Conservation (phyloP, 208 protist species). For the Trypanosoma congolense region DNA sequence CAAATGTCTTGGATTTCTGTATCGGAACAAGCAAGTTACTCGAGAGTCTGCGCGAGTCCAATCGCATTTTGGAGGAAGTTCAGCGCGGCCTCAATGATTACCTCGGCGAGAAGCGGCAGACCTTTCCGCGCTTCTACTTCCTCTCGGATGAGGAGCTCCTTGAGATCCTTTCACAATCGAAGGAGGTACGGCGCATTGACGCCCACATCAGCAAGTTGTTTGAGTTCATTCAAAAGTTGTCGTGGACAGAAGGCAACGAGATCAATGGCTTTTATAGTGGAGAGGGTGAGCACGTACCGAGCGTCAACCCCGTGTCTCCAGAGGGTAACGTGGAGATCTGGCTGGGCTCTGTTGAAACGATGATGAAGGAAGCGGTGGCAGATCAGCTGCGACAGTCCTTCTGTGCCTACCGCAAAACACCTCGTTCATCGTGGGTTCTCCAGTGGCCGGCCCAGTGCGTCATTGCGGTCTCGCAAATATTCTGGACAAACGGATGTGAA, state of each 20-base stretch:
- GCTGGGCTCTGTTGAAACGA: slow-evolving; percentile 91
- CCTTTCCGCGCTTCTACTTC: slow-evolving; percentile 94
- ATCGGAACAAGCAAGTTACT: slow-evolving; percentile 92
- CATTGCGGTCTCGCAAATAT: slow-evolving; percentile 89
- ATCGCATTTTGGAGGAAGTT: slow-evolving; percentile 93
- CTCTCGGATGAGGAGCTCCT: slow-evolving; percentile 92
- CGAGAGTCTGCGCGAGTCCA: slow-evolving; percentile 91
- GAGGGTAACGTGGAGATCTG: slow-evolving; percentile 95
- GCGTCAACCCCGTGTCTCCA: slow-evolving; percentile 76
- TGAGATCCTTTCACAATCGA: slow-evolving; percentile 95
- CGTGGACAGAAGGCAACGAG: slow-evolving; percentile 65
- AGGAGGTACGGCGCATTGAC: slow-evolving; percentile 94
- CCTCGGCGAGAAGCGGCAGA: slow-evolving; percentile 93
- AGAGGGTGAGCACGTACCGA: slow-evolving; percentile 91
- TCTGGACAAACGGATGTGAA: slow-evolving; percentile 94
- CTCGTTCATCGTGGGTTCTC: slow-evolving; percentile 86
- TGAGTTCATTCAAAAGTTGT: slow-evolving; percentile 89
- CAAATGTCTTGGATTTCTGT: slow-evolving; percentile 92
- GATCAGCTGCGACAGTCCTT: slow-evolving; percentile 65
- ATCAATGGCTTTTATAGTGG: slow-evolving; percentile 92
- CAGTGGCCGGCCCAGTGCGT: slow-evolving; percentile 90
- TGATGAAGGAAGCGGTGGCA: slow-evolving; percentile 91
- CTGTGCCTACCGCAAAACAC: slow-evolving; percentile 55
- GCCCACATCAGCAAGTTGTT: slow-evolving; percentile 94
- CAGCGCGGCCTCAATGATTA: slow-evolving; percentile 97